Base-by-base conservation (phyloP, 768 basidiomycete genomes). In the Boletellus ananas region DNA sequence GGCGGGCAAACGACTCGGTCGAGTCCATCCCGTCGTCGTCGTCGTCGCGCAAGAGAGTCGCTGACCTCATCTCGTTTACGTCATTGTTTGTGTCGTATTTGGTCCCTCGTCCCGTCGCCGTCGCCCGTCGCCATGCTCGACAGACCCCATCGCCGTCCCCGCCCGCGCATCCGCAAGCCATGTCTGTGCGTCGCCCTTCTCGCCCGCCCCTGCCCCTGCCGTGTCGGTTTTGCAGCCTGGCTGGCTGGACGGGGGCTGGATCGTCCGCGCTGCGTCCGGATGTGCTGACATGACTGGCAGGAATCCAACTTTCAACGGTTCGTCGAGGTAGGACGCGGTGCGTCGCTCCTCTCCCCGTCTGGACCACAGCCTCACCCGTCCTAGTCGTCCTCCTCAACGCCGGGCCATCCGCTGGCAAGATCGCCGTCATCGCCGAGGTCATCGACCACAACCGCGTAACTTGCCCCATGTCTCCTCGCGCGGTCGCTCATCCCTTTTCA, bases 401-500 rank as follows among this genome's bases (percentile, higher is more conserved):
- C 51, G 95, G 95, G 49, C 90, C 91, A 50, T 81, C 74, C 51
- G 77, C 83, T 39, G 94, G 94, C 59, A 88, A 85, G 71, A 90
- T 96, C 62, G 96, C 96, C 49, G 87, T 93, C 57, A 94, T 99
- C 70, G 85, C 84, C 44, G 94, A 98, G 73, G 94, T 98, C 72
- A 94, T 98, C 58, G 96, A 98, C 83, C 95, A 98, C 80, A 95
- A 94, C 79, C 84, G 94, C 69, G 95, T 96, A 68, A 54, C 5
- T 11, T 41, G 36, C 12, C 3, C 21, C 16, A 11, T 21, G 8
- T 34, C n/a, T 5, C 43, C 7, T 37, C 7, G 2, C 21, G n/a
- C 35, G 29, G 29, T 29, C 17, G 20, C 39, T 45, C 41, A 42
- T 6, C 17, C 33, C 20, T 9, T 17, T 45, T 0, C 63, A 98